A percentile compares a stretch with the other conserved stretches of the same genome.
phyloP scores from a whole-genome alignment of 306 rosid genomes.

The Quercus engelmannii region DNA sequence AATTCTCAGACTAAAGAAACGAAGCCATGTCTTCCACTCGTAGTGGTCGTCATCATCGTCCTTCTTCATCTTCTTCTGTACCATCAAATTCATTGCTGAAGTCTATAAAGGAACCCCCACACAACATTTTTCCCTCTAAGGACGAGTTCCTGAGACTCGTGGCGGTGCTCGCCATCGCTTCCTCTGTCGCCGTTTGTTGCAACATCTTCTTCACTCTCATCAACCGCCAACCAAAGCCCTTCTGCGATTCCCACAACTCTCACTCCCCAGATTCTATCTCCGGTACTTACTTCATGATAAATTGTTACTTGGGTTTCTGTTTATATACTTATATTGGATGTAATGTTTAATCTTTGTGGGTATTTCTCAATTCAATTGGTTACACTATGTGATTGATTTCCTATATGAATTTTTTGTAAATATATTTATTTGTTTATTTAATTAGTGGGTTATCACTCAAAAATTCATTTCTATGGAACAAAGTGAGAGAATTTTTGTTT shows the following conservation, averaged over 20 bases:
- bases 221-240: constrained; percentile 41
- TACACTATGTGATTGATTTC: background rate
- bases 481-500: background rate
- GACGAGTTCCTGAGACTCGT: constrained; percentile 48
- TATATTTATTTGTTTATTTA: background rate
- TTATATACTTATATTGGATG: too few relatives aligned
- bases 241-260: constrained; percentile 45
- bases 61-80: background rate
- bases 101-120: constrained; percentile 59
- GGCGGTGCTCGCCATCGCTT: constrained; percentile 49
- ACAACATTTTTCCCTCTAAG: constrained; percentile 57
- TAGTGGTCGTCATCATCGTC: background rate
- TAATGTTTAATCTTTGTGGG: background rate
- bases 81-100: constrained; percentile 19
- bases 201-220: constrained; percentile 39
- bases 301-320: too few relatives aligned
- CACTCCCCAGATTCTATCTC: constrained; percentile 35
- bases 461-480: background rate
- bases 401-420: background rate
- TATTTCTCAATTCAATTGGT: background rate
- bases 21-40: constrained; percentile 27
- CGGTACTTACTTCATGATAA: constrained; percentile 17
- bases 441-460: background rate
- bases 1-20: background rate
- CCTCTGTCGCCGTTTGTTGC: constrained; percentile 45